Evolutionary conservation across 352 stramenopile species (phyloP), one percentile per base, ranked within the genome.

Genomic region (Hyphochytrium catenoides): DNA sequence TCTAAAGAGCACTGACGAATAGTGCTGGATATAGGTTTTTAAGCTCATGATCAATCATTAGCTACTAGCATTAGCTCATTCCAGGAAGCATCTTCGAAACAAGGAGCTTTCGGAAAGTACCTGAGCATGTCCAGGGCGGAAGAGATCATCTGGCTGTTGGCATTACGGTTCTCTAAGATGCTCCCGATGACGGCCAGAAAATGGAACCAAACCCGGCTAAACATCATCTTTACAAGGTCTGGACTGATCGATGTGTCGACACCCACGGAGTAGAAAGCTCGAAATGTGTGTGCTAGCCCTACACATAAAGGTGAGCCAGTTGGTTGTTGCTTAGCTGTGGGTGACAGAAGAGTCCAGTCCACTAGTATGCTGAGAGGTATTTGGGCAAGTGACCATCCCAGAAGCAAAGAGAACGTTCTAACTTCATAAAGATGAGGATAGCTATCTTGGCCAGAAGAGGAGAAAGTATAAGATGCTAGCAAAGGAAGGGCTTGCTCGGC

Each of bases 161-260:
- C 67, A 43, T 78, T 61, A 33, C 49, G 57, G 41, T 78, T 70
- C 20, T 63, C 66, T 31, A 87, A 41, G 35, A 85, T 84, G 1
- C 62, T 77, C 4, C 66, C 82, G 20, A 67, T 68, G 0, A 87
- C 50, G 20, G 70, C 62, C n/a, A 82, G 62, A 35, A 95, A 72
- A 27, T 89, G 78, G 46, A 94, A 91, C 81, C 83, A 98, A n/a
- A 85, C 79, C 4, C 78, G 64, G 34, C 84, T 63, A 22, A 94
- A 90, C 7, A 91, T 56, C 9, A 84, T 51, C 43, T 86, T 87
- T 46, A 93, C 83, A 18, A 93, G 49, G 23, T 93, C 77, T 2
- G 67, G 67, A 34, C 70, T 85, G 41, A 85, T 82, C 18, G 57
- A 63, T 1, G 70, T 57, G 38, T 91, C 75, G 6, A 94, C 62